Base-by-base conservation (phyloP, 257 asterid genomes). In the Dorcoceras hygrometricum region DNA sequence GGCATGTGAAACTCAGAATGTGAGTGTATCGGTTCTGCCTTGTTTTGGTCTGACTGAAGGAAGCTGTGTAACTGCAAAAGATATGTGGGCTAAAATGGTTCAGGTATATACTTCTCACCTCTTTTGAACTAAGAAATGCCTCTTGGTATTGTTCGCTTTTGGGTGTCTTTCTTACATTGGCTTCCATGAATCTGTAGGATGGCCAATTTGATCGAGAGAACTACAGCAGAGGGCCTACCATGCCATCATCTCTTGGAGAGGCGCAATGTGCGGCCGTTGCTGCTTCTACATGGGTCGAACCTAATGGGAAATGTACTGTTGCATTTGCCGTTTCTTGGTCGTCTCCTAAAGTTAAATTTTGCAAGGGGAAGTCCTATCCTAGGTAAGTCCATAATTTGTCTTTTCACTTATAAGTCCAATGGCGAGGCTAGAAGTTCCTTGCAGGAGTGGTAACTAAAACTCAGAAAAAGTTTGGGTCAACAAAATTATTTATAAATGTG, bases 1-100 rank as follows among this genome's bases (percentile, higher is more conserved):
- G 63, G 98, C 99, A 26, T 88, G 91, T 69, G 99, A 94, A 77
- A 88, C 99, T 67, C 99, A 94, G 81, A 94, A 90, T 73, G 98
- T 90, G 65, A 94, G 80, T 1, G 95, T 94, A 25, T 80, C 99
- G 16, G 99, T 90, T 73, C 78, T 94, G 79, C 99, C 99, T 32
- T 83, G 90, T 75, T 94, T 94, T 71, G 98, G 96, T 65, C 81
- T 94, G 73, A 73, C 84, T 8, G 99, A 91, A 75, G 98, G 79
- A 69, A 90, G 96, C 82, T 56, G 79, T 28, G 56, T 94, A 66
- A 89, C 97, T 68, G 99, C 99, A 25, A 94, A 91, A 75, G 91
- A 87, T 71, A 84, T 94, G 87, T 94, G 99, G 99, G 96, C 83
- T 71, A 89, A 81, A 77, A 88, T 94, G 97, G 85, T 19, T 32